Evolutionary conservation across 176 grass and related monocot species (phyloP).

Genomic region (Aegilops longissima): DNA sequence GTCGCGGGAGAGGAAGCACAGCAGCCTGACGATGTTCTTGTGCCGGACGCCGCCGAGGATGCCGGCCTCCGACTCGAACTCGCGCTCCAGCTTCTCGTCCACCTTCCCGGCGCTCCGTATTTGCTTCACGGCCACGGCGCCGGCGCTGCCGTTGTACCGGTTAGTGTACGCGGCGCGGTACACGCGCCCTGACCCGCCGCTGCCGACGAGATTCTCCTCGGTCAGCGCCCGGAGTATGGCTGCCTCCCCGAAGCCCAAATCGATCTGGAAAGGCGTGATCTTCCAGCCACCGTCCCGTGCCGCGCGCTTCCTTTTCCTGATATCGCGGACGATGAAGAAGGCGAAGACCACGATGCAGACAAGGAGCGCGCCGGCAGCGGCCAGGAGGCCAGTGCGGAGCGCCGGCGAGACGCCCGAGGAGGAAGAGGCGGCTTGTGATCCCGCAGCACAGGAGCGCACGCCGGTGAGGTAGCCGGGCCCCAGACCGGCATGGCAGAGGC

Average conservation of each 20-base stretch:
- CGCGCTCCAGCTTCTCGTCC: conserved; percentile 54
- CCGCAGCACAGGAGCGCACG: conserved; percentile 38
- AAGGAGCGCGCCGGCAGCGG: conserved; percentile 37
- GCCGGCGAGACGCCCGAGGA: conserved; percentile 38
- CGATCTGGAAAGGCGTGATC: conserved; percentile 63
- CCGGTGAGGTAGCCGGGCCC: conserved; percentile 24
- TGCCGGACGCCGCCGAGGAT: conserved; percentile 73
- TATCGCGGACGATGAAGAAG: conserved; percentile 40
- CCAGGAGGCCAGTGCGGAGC: conserved; percentile 51
- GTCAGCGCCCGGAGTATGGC: conserved; percentile 44
- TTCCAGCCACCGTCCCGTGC: conserved; percentile 49
- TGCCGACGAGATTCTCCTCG: conserved; percentile 73
- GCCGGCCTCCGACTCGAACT: conserved; percentile 73
- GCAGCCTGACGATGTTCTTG: conserved; percentile 78
- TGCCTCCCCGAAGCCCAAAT: conserved; percentile 50
- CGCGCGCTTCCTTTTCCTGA: conserved; percentile 28
- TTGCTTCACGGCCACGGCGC: conserved; percentile 74
- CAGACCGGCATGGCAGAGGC: conserved; percentile 48
- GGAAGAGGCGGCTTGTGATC: background rate
- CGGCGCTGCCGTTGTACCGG: conserved; percentile 31
- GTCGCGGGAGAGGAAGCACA: conserved; percentile 61
- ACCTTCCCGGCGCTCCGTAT: conserved; percentile 42
- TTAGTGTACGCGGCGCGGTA: conserved; percentile 55
- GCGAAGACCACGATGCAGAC: conserved; percentile 33
- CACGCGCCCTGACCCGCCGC: conserved; percentile 65